Base-by-base conservation (phyloP, 129 eudicot species). In the Tagetes erecta region DNA sequence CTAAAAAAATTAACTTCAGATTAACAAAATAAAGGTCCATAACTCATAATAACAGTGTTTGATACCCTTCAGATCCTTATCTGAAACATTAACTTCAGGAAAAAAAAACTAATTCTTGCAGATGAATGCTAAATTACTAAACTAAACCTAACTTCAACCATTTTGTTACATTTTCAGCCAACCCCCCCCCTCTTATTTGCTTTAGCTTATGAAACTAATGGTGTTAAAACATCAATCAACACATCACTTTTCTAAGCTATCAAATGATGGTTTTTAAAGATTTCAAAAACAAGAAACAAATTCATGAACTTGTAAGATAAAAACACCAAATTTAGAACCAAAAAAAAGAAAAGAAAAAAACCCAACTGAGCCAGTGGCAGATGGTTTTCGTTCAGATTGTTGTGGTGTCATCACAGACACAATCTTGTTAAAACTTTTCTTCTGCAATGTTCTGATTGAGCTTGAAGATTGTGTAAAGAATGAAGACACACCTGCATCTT, bases 301-400 rank as follows among this genome's bases (percentile, higher is more conserved):
- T 49, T 38, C 72, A 52, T 51, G 39, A 36, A 51, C 36, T 36
- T 1, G n/a, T 3, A 4, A 6, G 53, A 44, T 42, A 42, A 47
- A 1, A 52, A 31, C 39, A 46, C 27, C 1, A 10, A 33, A 20
- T 20, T 20, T 20, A 20, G 27, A 20, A 0, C 4, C 46, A 36
- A 1, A 57, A 70, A 5, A 8, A 31, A 20, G 44, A 8, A 37
- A 33, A 51, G 50, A 56, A 67, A 75, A 11, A 11, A 71, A 74
- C 80, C 77, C 74, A 75, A 90, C 97, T 80, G 96, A 86, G 64
- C 97, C 97, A 67, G 97, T 86, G 44, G 96, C 78, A 34, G 97
- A 80, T 49, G 97, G 97, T 51, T 68, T 85, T 47, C 97, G 81
- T 64, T 83, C 93, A 31, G 92, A 76, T 71, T 88, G 90, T 8